Evolutionary conservation across 305 asterid genomes (phyloP), one percentile per base, ranked within the genome.

Genomic region (Caryopteris hybrid): DNA sequence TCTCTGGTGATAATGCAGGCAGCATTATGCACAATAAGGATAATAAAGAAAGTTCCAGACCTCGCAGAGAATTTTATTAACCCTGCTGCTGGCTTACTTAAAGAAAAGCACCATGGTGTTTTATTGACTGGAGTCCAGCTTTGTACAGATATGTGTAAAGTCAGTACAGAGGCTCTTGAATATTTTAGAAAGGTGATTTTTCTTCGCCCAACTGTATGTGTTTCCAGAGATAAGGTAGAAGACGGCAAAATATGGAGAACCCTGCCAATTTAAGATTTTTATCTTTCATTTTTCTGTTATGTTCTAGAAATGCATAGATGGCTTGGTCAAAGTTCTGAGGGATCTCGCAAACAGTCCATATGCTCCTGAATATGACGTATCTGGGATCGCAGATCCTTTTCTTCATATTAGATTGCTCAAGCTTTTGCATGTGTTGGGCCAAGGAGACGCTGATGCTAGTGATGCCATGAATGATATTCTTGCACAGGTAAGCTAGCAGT

Each of bases 31-130:
- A 75, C 96, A 29, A 85, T 88, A 76, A 88, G 99, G 84, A 89
- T 95, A 77, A 82, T 91, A 80, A 87, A 76, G 87, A 94, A 94
- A 88, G 99, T 89, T 41, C 99, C 99, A 0, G 99, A 94, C 85
- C 85, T 91, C 77, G 99, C 91, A 68, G 99, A 94, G 74, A 91
- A 84, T 81, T 94, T 91, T 72, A 83, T 89, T 68, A 86, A 85
- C 63, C 69, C 97, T 50, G 90, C 97, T 25, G 96, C 91, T 63
- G 74, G 89, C 43, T 82, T 95, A 71, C 78, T 95, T 73, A 92
- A 88, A 80, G 99, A 95, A 80, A 95, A 95, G 80, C 99, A 95
- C 78, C 99, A 95, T 71, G 99, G 98, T 45, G 99, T 95, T 62
- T 82, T 95, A 66, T 70, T 91, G 78, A 95, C 98, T 22, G 98